Evolutionary conservation across 2,329 filamentous ascomycete genomes (phyloP), one percentile per base, ranked within the genome.

Genomic region (Endoconidiophora laricicola): DNA sequence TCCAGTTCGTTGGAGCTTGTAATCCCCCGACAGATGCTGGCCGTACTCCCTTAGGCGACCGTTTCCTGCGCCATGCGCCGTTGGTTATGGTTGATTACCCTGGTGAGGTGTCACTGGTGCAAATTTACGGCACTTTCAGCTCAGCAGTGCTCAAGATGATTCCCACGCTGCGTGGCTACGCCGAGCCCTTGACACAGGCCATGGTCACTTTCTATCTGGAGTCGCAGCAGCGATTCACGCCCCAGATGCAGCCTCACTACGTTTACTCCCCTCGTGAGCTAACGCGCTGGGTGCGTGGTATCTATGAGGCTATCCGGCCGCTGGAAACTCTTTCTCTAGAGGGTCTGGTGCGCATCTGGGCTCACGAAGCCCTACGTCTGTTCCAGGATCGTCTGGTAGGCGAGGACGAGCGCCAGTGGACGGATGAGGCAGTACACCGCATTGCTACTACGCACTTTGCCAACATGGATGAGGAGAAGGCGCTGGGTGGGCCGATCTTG

Each of bases 31-130:
- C 91, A 0, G 93, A 98, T 66, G 88, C 88, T 57, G 91, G 91
- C 23, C 87, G 91, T 74, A 96, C 91, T 10, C 83, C 91, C 0
- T 81, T 99, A 70, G 91, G 86, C 41, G 79, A 86, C 46, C 77
- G 91, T 58, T 99, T 98, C 76, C 73, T 99, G 56, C 80, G 93
- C 53, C 93, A 99, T 64, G 87, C 91, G 14, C 91, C 91, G n/a
- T 77, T 99, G 49, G 84, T 99, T 66, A 98, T 99, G 93, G 93
- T 99, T 40, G 91, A 98, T 62, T 99, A 99, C 61, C 91, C 91
- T 54, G 91, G 93, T 59, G 87, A 98, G 67, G 72, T 87, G 41
- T 98, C 93, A 3, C 76, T 99, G 37, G 82, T 81, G 57, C 91
- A 99, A 63, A 99, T 99, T 57, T 99, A 99, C 62, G 91, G 93